Base-by-base conservation (phyloP, 2,329 filamentous ascomycete species). In the Fusarium papillatum region DNA sequence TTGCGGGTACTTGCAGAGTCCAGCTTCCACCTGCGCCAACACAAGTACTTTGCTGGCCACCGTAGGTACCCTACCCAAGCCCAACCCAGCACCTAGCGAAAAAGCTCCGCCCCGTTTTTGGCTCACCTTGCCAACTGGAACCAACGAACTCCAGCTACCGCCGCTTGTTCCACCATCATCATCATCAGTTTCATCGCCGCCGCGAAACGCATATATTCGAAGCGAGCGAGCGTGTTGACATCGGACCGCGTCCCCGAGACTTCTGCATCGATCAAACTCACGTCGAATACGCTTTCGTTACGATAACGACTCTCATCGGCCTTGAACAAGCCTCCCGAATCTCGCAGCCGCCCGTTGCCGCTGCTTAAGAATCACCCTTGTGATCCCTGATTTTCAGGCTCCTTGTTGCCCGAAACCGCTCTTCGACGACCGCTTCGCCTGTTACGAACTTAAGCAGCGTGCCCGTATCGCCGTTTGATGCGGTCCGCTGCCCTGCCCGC, bases 311-410 rank as follows among this genome's bases (percentile, higher is more conserved):
- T 46, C 63, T 34, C 39, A 24, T 38, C 41, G 41, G 55, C 43
- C 41, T 66, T 39, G 22, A 61, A 38, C 63, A 22, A 19, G 36
- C 64, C 57, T 61, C 36, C 31, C 64, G 59, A 57, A 31, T 46
- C 64, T 74, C 36, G 53, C 48, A 64, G 66, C 64, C 69, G 64
- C 61, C 63, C 68, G 61, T 64, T 64, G 68, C 38, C 41, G 68
- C 63, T 74, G 74, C 71, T 76, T 64, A 66, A 66, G 64, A 76
- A 76, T 74, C 73, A 72, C 67, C 48, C 71, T 66, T 71, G 73
- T 66, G 70, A 76, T 76, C 60, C 65, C 66, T 74, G 59, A 60
- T 66, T 59, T 72, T 71, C 34, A 53, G 60, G 41, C 55, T 65
- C 64, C 64, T 53, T 61, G 50, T 64, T 72, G 55, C 64, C 66